Evolutionary conservation across 495 filamentous ascomycete genomes (phyloP).

Genomic region (Penicillium verhagenii): DNA sequence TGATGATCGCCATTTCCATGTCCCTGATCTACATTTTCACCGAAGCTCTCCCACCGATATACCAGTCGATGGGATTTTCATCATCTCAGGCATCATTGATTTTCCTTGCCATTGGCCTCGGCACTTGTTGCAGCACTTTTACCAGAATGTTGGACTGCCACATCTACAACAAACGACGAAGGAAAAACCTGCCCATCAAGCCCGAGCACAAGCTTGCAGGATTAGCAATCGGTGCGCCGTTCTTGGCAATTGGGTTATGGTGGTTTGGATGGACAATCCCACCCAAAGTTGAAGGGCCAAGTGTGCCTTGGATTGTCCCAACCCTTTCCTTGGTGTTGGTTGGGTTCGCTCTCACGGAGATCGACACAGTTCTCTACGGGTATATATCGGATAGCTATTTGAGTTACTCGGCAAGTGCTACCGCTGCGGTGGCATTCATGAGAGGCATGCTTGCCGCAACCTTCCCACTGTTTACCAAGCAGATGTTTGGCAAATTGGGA

Average conservation of each 20-base stretch:
- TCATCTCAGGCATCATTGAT: conserved; percentile 38
- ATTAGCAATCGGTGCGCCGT: conserved; percentile 45
- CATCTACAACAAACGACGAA: conserved; percentile 26
- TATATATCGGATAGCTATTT: conserved; percentile 56
- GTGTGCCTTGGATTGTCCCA: conserved; percentile 41
- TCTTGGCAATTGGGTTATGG: conserved; percentile 45
- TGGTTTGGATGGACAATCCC: conserved; percentile 56
- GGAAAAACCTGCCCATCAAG: conserved; percentile 24
- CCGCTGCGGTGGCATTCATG: conserved; percentile 47
- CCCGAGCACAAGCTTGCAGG: conserved; percentile 53
- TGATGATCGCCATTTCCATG: conserved; percentile 46
- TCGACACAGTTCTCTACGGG: conserved; percentile 46
- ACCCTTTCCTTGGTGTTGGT: conserved; percentile 43
- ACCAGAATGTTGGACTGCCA: conserved; percentile 43
- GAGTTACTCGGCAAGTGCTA: conserved; percentile 50
- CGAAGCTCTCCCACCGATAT: conserved; percentile 47
- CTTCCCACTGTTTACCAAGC: conserved; percentile 46
- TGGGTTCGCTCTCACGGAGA: conserved; percentile 52
- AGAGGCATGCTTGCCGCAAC: conserved; percentile 43
- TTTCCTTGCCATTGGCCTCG: conserved; percentile 46
- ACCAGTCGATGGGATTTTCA: conserved; percentile 40
- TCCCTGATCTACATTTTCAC: conserved; percentile 57
- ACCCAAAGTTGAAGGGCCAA: conserved; percentile 21
- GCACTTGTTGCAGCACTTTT: conserved; percentile 39
- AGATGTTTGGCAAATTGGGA: conserved; percentile 44